A percentile compares a stretch with the other conserved stretches of the same genome.
These are phyloP conservation scores for Bryoerythrophyllum caledonicum DNA, from an alignment of 225 moss, liverwort and hornwort species.

Conservation along the genomic window DNA sequence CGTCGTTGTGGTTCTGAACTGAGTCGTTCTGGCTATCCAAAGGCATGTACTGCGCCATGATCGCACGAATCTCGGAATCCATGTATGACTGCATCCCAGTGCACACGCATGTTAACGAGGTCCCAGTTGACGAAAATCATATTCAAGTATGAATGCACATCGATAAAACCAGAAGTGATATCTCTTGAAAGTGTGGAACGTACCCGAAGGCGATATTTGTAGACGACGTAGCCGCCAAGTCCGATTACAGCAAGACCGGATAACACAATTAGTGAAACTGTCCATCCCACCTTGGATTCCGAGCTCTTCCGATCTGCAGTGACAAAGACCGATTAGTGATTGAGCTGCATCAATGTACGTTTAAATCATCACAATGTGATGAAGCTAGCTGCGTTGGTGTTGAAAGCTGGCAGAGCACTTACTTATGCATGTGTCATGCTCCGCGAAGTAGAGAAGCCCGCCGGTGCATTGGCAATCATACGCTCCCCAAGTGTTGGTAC, in stretches of 20 bases:
- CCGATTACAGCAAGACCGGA: slow-evolving; percentile 37
- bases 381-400: neutral
- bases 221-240: slow-evolving; percentile 62
- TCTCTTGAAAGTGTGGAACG: neutral
- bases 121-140: neutral
- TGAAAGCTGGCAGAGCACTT: slow-evolving; percentile 27
- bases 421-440: slow-evolving; percentile 88
- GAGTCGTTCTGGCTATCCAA: slow-evolving; percentile 58
- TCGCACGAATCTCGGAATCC: slow-evolving; percentile 65
- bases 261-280: slow-evolving; percentile 56
- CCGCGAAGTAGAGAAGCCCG: slow-evolving; percentile 76
- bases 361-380: neutral
- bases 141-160: too few relatives aligned
- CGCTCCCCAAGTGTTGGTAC: slow-evolving; percentile 79
- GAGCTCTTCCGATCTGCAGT: slow-evolving; percentile 40
- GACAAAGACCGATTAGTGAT: neutral
- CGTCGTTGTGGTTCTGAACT: slow-evolving; percentile 45
- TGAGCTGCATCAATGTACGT: neutral
- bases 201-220: slow-evolving; percentile 83
- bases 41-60: slow-evolving; percentile 69
- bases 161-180: too few relatives aligned
- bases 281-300: slow-evolving; percentile 52
- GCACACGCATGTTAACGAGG: slow-evolving; percentile 16
- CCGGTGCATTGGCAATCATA: slow-evolving; percentile 75
- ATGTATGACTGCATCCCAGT: slow-evolving; percentile 53